Conservation (phyloP, 1,284 basidiomycete species). For the Clitocybe nebularis region DNA sequence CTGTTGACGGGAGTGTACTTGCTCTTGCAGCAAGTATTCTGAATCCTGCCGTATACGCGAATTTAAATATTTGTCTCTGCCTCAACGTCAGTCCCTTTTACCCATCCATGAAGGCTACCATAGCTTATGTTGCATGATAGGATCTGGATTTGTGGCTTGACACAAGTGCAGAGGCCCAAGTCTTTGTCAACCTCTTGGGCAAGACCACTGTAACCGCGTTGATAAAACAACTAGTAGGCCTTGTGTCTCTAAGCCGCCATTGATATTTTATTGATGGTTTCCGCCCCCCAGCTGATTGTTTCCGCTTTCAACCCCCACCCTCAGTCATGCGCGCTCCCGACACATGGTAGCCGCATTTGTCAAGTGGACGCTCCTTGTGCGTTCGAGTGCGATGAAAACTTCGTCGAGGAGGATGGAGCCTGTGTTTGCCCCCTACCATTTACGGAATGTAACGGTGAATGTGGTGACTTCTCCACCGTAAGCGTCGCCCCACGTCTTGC, state of each 20-base stretch:
- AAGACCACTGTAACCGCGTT: conserved; percentile 16
- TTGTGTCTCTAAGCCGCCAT: conserved; percentile 4
- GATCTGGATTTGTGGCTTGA: conserved; percentile 31
- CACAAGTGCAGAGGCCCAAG: conserved; percentile 23
- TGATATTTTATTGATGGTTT: background rate
- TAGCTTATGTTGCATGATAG: conserved; percentile 14
- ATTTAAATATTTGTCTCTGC: conserved; percentile 16
- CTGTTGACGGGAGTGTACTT: conserved; percentile 23
- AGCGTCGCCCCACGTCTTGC: conserved; percentile 13
- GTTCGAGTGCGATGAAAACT: conserved; percentile 26
- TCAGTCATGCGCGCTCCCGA: conserved; percentile 26
- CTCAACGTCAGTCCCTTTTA: conserved; percentile 22
- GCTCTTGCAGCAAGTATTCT: conserved; percentile 23
- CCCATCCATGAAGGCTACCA: conserved; percentile 1
- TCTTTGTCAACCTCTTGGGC: conserved; percentile 24
- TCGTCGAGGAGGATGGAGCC: conserved; percentile 19
- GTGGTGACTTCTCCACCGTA: conserved; percentile 30
- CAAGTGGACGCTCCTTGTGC: conserved; percentile 28
- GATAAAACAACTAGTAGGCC: conserved; percentile 24
- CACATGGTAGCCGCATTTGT: conserved; percentile 27
- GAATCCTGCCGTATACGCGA: conserved; percentile 17
- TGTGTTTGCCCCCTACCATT: conserved; percentile 38
- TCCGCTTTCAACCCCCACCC: conserved; percentile 16
- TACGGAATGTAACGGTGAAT: conserved; percentile 41
- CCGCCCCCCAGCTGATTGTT: background rate